These are phyloP conservation scores for Pythium graminicola DNA, from an alignment of 352 stramenopile genomes.

Conservation along the genomic window DNA sequence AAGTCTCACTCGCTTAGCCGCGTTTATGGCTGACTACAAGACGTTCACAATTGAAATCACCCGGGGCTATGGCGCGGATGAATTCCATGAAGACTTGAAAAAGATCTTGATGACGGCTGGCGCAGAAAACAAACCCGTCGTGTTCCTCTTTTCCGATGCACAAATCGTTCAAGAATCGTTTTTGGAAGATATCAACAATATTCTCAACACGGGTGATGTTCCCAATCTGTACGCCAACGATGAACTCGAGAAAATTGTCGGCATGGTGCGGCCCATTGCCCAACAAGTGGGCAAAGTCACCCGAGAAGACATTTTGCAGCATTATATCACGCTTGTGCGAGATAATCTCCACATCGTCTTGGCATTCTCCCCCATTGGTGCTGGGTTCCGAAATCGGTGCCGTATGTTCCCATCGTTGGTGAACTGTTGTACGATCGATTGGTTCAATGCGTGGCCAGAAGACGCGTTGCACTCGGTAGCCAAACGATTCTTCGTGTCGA, in stretches of 20 bases:
- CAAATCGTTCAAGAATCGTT: slow-evolving; percentile 93
- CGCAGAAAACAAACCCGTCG: slow-evolving; percentile 79
- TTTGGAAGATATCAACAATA: slow-evolving; percentile 93
- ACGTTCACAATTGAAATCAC: slow-evolving; percentile 93
- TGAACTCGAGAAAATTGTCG: slow-evolving; percentile 88
- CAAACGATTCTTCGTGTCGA: slow-evolving; percentile 80
- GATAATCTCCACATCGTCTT: slow-evolving; percentile 94
- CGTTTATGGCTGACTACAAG: slow-evolving; percentile 90
- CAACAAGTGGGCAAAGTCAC: slow-evolving; percentile 75
- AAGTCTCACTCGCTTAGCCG: slow-evolving; percentile 84
- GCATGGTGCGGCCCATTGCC: slow-evolving; percentile 72
- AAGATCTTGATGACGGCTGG: slow-evolving; percentile 87
- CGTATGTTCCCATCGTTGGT: slow-evolving; percentile 93
- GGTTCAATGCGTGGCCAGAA: slow-evolving; percentile 94
- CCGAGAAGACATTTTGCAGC: slow-evolving; percentile 75
- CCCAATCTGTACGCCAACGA: slow-evolving; percentile 91
- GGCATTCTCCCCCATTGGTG: slow-evolving; percentile 89
- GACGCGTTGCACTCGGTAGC: slow-evolving; percentile 91
- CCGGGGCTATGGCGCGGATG: slow-evolving; percentile 79
- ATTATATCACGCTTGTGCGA: slow-evolving; percentile 88
- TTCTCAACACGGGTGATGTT: slow-evolving; percentile 92
- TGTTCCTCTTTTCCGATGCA: slow-evolving; percentile 92
- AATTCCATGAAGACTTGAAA: slow-evolving; percentile 92
- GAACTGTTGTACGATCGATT: slow-evolving; percentile 95
- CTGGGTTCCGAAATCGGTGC: slow-evolving; percentile 89